Conservation (phyloP, 352 stramenopile genomes). For the Phytophthora cactorum region DNA sequence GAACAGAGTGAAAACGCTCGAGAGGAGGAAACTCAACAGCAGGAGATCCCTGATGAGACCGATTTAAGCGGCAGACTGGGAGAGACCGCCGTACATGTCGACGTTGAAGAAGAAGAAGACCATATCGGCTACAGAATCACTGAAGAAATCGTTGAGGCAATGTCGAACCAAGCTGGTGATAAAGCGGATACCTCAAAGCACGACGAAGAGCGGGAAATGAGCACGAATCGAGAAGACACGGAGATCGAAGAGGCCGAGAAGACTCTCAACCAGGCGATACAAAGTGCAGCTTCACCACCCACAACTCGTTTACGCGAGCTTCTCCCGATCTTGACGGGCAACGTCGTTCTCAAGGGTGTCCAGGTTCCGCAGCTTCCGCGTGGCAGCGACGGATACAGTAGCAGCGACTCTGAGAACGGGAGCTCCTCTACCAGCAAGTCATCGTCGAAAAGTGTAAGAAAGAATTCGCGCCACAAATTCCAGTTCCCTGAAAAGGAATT, state of each 20-base stretch:
- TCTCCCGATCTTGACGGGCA: constrained; percentile 33
- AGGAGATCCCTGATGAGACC: constrained; percentile 23
- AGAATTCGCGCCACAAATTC: constrained; percentile 55
- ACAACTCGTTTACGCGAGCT: constrained; percentile 22
- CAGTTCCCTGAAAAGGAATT: constrained; percentile 65
- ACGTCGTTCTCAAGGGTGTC: constrained; percentile 38
- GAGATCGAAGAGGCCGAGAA: constrained; percentile 13
- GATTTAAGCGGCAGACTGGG: constrained; percentile 26
- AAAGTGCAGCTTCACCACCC: neutral
- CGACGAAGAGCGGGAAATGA: too few species aligned
- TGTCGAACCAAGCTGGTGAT: constrained; percentile 56
- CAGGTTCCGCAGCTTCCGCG: constrained; percentile 53
- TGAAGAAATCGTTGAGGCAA: constrained; percentile 13
- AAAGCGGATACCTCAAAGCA: constrained; percentile 1
- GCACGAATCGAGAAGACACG: constrained; percentile 4
- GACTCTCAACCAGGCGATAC: constrained; percentile 4
- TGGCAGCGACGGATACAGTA: constrained; percentile 17
- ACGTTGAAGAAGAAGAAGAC: constrained; percentile 14
- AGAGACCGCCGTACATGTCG: constrained; percentile 27
- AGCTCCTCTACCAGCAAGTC: neutral
- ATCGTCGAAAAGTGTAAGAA: constrained; percentile 7
- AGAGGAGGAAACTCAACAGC: constrained; percentile 21
- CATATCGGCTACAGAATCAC: constrained; percentile 32
- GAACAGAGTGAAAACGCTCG: constrained; percentile 12
- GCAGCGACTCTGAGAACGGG: constrained; percentile 5